Conservation (phyloP, 371 early-diverging fungal species). For the Rhizopus microsporus region DNA sequence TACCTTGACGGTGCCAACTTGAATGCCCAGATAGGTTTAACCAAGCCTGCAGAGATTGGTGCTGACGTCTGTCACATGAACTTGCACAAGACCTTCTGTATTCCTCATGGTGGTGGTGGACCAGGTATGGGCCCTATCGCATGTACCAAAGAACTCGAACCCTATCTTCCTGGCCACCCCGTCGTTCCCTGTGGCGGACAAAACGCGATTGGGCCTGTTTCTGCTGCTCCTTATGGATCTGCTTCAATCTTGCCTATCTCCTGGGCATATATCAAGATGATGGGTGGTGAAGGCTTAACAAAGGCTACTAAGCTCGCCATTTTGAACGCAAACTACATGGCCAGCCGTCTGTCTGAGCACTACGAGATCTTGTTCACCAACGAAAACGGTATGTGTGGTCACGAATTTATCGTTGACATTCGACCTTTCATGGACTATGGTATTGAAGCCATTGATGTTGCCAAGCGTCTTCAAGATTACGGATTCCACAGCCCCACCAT, state of each 20-base stretch:
- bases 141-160: slow-evolving; percentile 82
- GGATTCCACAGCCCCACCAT: slow-evolving; percentile 98
- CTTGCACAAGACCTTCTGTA: slow-evolving; percentile 98
- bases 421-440: slow-evolving; percentile 83
- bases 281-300: slow-evolving; percentile 89
- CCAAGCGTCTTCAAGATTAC: slow-evolving; percentile 97
- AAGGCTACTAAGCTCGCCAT: slow-evolving; percentile 88
- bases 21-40: slow-evolving; percentile 97
- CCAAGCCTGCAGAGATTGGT: slow-evolving; percentile 94
- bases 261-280: slow-evolving; percentile 96
- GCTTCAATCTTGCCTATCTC: slow-evolving; percentile 95
- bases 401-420: slow-evolving; percentile 97
- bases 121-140: slow-evolving; percentile 98
- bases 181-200: slow-evolving; percentile 71
- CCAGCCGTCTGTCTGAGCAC: slow-evolving; percentile 80
- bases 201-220: slow-evolving; percentile 87
- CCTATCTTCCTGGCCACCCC: slow-evolving; percentile 93
- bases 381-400: slow-evolving; percentile 92
- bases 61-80: slow-evolving; percentile 99
- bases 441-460: slow-evolving; percentile 93
- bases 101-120: slow-evolving; percentile 98
- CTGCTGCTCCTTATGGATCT: slow-evolving; percentile 96
- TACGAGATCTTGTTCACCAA: slow-evolving; percentile 92
- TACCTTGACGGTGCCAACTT: slow-evolving; percentile 99
- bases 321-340: slow-evolving; percentile 98